Conservation (phyloP, 257 asterid species). For the Anisodus acutangulus region DNA sequence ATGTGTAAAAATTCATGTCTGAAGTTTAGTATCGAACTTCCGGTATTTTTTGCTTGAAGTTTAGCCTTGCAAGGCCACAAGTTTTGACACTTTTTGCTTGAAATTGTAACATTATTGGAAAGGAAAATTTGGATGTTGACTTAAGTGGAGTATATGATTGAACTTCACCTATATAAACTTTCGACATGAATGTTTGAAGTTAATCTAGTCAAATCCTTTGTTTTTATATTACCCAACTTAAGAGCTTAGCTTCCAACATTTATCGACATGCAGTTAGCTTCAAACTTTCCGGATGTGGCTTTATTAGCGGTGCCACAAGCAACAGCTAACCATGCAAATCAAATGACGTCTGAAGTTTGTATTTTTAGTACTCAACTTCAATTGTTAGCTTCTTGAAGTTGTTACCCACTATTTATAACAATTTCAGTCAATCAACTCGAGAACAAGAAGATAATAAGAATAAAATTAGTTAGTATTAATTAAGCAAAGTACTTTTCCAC, state of each 20-base stretch:
- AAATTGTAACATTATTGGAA: too few species aligned
- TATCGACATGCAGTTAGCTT: too few species aligned
- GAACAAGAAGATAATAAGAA: neutral
- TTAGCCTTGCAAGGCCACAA: neutral
- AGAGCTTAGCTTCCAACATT: neutral
- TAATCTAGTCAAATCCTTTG: neutral
- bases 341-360: too few species aligned
- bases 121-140: neutral
- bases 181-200: neutral
- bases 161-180: neutral
- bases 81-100: neutral
- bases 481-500: neutral
- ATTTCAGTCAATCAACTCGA: neutral
- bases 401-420: neutral
- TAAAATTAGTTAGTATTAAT: neutral
- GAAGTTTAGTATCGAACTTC: too few species aligned
- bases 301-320: too few species aligned
- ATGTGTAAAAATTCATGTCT: neutral
- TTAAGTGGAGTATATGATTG: neutral
- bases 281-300: too few species aligned
- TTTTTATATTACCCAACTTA: neutral
- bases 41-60: neutral
- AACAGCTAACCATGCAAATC: too few species aligned
- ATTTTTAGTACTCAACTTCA: neutral
- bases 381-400: neutral